Evolutionary conservation across 495 filamentous ascomycete genomes (phyloP), one percentile per base, ranked within the genome.

Genomic region (Neurospora sp.): DNA sequence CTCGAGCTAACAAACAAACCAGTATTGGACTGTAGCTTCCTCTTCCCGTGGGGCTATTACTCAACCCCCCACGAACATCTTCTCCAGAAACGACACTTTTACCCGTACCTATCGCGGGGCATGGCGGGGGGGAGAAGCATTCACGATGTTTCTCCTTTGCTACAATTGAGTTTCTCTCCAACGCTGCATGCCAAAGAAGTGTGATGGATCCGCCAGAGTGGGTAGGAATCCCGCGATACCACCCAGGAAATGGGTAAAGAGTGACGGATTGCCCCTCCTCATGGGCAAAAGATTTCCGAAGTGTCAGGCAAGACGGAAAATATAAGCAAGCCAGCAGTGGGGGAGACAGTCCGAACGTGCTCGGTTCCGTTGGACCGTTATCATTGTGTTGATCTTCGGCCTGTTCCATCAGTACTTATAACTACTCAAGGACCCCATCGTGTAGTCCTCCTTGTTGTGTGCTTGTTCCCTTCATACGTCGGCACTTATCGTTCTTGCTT

Each of bases 91-190:
- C 38, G 22, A 59, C 38, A 12, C 38, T 27, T 37, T 72, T 65
- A 35, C 53, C 27, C 53, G 53, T 65, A 65, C 27, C 53, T 65
- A 35, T 9, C 71, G 73, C 70, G 76, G 75, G 74, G 75, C 37
- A 72, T 71, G 73, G 77, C 68, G 77, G 76, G 74, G 74, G 76
- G 73, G 12, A 38, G 4, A 22, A 4, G 20, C 14, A 61, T 59
- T 17, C 14, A 65, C 27, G 10, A 35, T 37, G 27, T 65, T 65
- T 35, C 14, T 65, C 53, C 53, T 65, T 53, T 59, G 48, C 3
- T 59, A 14, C 20, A 10, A 27, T 27, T 22, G n/a, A 48, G n/a
- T 1, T 10, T 9, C 6, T 37, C 35, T 37, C 35, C 35, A 37
- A 37, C 35, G 35, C 35, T 37, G 35, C 35, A 37, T 37, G 35